phyloP scores from a whole-genome alignment of 805 yeast genomes.

The Kazachstania taianensis region DNA sequence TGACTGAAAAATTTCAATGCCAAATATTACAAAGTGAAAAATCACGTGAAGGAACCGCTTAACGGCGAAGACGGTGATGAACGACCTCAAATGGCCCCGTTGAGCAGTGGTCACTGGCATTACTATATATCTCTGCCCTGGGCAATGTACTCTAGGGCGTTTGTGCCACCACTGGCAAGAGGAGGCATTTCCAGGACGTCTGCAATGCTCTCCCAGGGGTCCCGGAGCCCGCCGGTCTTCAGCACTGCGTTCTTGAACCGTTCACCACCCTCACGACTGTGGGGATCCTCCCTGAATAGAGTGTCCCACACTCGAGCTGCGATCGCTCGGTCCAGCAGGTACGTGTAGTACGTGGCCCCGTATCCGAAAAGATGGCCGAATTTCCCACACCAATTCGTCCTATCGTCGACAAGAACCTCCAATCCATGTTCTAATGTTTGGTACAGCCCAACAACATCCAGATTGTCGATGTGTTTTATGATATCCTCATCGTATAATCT shows the following conservation, averaged over 20 bases:
- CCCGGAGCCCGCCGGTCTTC: constrained; percentile 88
- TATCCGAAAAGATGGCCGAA: constrained; percentile 90
- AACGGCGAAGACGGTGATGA: not conserved
- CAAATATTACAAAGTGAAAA: no score
- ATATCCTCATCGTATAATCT: constrained; percentile 43
- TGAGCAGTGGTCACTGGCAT: not conserved
- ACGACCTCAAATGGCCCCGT: not conserved
- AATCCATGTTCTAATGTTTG: constrained; percentile 53
- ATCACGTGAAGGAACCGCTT: not conserved
- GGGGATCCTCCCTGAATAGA: constrained; percentile 61
- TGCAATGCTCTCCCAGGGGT: constrained; percentile 81
- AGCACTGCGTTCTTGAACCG: constrained; percentile 59
- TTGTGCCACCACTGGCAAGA: constrained; percentile 53
- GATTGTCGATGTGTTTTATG: constrained; percentile 30
- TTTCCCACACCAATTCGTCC: constrained; percentile 85
- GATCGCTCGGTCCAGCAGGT: constrained; percentile 82
- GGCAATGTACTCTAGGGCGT: constrained; percentile 56
- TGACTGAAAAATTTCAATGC: no score
- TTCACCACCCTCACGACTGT: constrained; percentile 64
- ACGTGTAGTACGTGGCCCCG: constrained; percentile 90
- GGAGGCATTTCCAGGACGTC: constrained; percentile 60
- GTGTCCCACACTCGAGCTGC: constrained; percentile 78
- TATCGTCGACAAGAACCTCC: constrained; percentile 53
- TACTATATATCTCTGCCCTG: constrained; percentile 11
- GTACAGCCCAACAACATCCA: constrained; percentile 54